Base-by-base conservation (phyloP, 1,284 basidiomycete species). In the Leucoagaricus sp. region DNA sequence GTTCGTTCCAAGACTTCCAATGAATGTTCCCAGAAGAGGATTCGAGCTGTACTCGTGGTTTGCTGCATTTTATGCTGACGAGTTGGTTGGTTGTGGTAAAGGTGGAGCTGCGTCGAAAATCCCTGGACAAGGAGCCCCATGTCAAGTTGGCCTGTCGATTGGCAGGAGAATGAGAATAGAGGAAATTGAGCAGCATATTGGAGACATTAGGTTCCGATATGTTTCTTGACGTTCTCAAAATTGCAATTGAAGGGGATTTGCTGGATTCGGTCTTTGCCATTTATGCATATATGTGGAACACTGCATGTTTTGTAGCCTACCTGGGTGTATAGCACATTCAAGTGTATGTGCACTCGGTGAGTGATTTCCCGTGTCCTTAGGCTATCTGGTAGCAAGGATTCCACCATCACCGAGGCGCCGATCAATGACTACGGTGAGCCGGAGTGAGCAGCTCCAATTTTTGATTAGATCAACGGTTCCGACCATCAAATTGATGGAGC, bases 41-140 rank as follows among this genome's bases (percentile, higher is more conserved):
- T 75, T 75, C 49, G 71, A 71, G 46, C 44, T 74, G 31, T 74
- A 72, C 55, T 74, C 73, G n/a, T 74, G 73, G 73, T 63, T 74
- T 41, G 69, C 72, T 12, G 72, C 72, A 17, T 73, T 76, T 59
- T 63, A 72, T 58, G 69, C 68, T 3, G 69, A 70, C 23, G 74
- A 75, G 61, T 60, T 75, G 36, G 67, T 68, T 10, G 64, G 60
- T 17, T 55, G 31, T 45, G 48, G 54, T 8, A 56, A 36, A n/a
- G 40, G 29, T 28, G 41, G 2, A n/a, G n/a, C 25, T 48, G 21
- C 8, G 3, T n/a, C n/a, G n/a, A n/a, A n/a, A n/a, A 2, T 10
- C 3, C 26, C 26, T 17, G 46, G 26, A 17, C 26, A 47, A 31
- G 38, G 19, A 10, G 47, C 42, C 28, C 23, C 21, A 4, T 41